Evolutionary conservation across 2,329 filamentous ascomycete species (phyloP).

Genomic region (Sarocladium strictum): DNA sequence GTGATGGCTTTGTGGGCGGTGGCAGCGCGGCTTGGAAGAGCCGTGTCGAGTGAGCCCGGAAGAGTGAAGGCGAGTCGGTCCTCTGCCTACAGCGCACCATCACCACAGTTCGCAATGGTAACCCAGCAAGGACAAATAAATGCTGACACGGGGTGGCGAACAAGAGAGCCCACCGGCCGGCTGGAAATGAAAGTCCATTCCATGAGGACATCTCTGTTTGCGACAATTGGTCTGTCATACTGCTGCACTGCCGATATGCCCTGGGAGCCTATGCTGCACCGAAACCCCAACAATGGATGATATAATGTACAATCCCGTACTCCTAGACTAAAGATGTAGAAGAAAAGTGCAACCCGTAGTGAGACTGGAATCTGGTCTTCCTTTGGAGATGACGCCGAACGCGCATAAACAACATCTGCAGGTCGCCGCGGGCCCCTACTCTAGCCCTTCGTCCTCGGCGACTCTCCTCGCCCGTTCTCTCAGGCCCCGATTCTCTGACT

Average conservation of each 20-base stretch:
- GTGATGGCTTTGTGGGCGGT: not conserved
- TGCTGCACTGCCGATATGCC: not conserved
- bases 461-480: constrained; percentile 50
- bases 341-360: not conserved
- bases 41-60: too few relatives aligned
- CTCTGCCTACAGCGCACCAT: not conserved
- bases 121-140: not conserved
- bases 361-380: too few relatives aligned
- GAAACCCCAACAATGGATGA: too few relatives aligned
- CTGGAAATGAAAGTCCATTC: not conserved
- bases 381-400: not conserved
- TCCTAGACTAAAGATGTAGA: not conserved
- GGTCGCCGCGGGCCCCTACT: constrained; percentile 11
- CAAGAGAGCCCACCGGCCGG: not conserved
- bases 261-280: too few relatives aligned
- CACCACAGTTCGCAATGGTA: not conserved
- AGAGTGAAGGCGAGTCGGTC: not conserved
- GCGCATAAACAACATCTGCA: too few relatives aligned
- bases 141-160: too few relatives aligned
- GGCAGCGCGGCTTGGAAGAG: too few relatives aligned
- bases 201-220: too few relatives aligned
- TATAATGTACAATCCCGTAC: not conserved
- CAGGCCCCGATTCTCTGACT: constrained; percentile 66
- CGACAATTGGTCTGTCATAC: not conserved
- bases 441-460: constrained; percentile 11